Evolutionary conservation across 2,329 filamentous ascomycete genomes (phyloP), one percentile per base, ranked within the genome.

Genomic region (Trichoderma arundinaceum): DNA sequence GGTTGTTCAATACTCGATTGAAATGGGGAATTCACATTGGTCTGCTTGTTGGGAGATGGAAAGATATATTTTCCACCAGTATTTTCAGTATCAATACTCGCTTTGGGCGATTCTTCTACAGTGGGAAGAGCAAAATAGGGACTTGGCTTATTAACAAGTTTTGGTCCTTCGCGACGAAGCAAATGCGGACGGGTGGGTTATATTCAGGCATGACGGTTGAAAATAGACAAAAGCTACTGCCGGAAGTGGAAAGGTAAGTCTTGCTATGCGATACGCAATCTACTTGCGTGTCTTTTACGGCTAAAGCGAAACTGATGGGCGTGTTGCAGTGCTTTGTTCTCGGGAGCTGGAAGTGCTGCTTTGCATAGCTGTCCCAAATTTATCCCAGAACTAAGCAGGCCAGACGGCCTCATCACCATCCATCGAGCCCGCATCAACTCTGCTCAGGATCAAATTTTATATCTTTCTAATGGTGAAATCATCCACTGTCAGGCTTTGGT

Each of bases 341-440:
- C 57, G 19, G 43, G 32, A 2, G 43, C 33, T n/a, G 43, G 57
- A 39, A 43, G 57, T 6, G 57, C 57, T 9, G 57, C 57, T 28
- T n/a, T 60, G 13, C 57, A 60, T 10, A 60, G 57, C 44, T 60
- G 33, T 17, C 57, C 57, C 33, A 60, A 60, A 6, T 60, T 60
- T 33, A 49, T 60, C 4, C 44, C 33, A 32, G 57, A 60, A 15
- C 19, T 60, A 10, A 17, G 57, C 19, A 60, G 49, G 1, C 19
- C 32, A 28, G 43, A 60, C 9, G 57, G 57, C 1, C 57, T 60
- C 33, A 38, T 60, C 44, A 60, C 33, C 6, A 17, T 60, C 17
- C 57, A 60, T 48, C 43, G 57, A 39, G 35, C 57, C 8, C 44
- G 57, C 1, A 60, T 60, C 1, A 32, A 8, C 2, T 49, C 57